phyloP scores from a whole-genome alignment of 306 rosid species.

The Lablab purpureus region DNA sequence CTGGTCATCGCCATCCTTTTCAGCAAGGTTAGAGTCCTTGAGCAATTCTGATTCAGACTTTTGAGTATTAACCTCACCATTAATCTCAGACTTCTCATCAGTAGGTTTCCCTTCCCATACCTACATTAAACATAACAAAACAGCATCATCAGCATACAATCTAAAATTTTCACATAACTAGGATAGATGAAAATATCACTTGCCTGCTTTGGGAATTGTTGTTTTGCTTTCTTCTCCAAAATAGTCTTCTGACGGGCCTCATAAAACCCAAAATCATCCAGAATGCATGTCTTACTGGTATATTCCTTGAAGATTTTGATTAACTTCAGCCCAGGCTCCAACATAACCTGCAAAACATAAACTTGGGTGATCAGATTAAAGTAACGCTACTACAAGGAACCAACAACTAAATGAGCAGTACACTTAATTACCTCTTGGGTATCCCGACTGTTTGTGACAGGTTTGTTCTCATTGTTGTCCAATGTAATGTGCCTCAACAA shows the following conservation, averaged over 20 bases:
- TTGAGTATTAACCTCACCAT: conserved; percentile 57
- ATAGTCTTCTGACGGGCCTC: conserved; percentile 91
- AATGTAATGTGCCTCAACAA: conserved; percentile 89
- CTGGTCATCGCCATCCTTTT: conserved; percentile 48
- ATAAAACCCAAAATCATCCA: conserved; percentile 90
- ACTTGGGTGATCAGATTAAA: conserved; percentile 24
- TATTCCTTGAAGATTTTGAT: conserved; percentile 84
- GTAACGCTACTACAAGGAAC: background rate
- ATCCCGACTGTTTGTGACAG: conserved; percentile 95
- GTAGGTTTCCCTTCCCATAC: conserved; percentile 91
- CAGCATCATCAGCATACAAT: background rate
- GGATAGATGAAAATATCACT: background rate
- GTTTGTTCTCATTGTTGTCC: conserved; percentile 95
- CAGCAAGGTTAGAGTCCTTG: conserved; percentile 53
- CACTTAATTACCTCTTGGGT: conserved; percentile 81
- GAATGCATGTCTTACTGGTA: conserved; percentile 81
- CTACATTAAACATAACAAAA: conserved; percentile 45
- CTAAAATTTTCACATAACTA: background rate
- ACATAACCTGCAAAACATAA: conserved; percentile 60
- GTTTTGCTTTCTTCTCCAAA: conserved; percentile 91
- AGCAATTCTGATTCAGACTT: conserved; percentile 64
- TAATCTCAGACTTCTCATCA: conserved; percentile 73
- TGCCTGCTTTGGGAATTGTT: conserved; percentile 86
- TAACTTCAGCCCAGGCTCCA: conserved; percentile 83
- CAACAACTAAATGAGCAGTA: background rate